Percentiles rank a stretch among this genome's conserved stretches.
Conservation (phyloP, 129 eudicot species). For the Flaveria bidentis region DNA sequence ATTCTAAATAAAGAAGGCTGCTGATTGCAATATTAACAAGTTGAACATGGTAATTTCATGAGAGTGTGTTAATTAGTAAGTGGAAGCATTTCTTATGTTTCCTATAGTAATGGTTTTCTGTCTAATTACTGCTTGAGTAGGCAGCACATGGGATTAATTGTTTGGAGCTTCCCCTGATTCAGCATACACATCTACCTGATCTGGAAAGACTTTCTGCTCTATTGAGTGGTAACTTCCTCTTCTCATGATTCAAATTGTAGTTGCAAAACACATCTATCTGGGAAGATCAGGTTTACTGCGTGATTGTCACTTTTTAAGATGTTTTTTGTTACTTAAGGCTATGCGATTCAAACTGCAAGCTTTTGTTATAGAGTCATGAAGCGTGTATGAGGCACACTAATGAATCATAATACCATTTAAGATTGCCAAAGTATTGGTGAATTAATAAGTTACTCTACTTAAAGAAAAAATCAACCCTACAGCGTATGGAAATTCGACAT, state of each 20-base stretch:
- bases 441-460: background rate
- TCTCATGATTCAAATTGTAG: constrained; percentile 20
- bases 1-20: background rate
- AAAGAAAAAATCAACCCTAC: background rate
- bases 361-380: background rate
- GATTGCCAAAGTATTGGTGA: background rate
- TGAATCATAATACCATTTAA: background rate
- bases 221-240: constrained; percentile 47
- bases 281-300: background rate
- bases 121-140: constrained; percentile 33
- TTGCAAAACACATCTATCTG: background rate
- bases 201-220: constrained; percentile 55
- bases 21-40: background rate
- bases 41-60: background rate
- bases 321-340: background rate
- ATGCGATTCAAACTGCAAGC: background rate
- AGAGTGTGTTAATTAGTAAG: background rate
- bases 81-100: background rate
- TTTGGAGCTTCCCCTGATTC: constrained; percentile 86
- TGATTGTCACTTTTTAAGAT: background rate
- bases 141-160: constrained; percentile 66
- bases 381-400: background rate
- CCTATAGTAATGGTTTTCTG: constrained; percentile 1
- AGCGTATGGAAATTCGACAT: background rate
- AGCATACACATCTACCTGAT: constrained; percentile 69